Percentiles rank a stretch among this genome's conserved stretches.
Conservation (phyloP, 176 grass and related monocot genomes). For the Juncus inflexus region DNA sequence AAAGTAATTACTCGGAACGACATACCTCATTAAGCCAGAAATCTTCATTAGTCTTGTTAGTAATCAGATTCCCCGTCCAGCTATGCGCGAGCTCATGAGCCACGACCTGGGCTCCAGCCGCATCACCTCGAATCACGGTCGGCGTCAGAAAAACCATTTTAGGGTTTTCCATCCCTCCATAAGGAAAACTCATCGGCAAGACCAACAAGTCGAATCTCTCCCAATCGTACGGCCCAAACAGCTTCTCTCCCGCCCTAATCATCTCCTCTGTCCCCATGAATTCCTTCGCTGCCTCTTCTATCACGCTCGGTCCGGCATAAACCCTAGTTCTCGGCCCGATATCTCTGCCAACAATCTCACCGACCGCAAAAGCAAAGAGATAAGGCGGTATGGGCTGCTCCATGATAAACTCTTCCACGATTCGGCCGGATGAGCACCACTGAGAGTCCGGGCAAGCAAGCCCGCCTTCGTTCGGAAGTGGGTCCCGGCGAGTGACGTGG, state of each 20-base stretch:
- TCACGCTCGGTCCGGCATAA: constrained; percentile 47
- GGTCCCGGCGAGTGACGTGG: constrained; percentile 51
- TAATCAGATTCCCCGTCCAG: constrained; percentile 90
- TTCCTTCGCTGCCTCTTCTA: constrained; percentile 79
- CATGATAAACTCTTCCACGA: constrained; percentile 89
- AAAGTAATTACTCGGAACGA: too few species aligned
- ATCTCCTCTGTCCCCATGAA: constrained; percentile 88
- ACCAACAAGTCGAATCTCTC: constrained; percentile 88
- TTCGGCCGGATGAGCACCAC: constrained; percentile 60
- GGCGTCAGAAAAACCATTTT: constrained; percentile 93
- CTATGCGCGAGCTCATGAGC: constrained; percentile 94
- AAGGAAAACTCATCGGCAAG: constrained; percentile 84
- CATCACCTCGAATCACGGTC: constrained; percentile 68
- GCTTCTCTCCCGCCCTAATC: constrained; percentile 65
- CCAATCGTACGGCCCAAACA: constrained; percentile 93
- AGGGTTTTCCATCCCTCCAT: constrained; percentile 90
- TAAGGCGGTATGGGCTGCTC: constrained; percentile 82
- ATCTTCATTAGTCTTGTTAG: constrained; percentile 94
- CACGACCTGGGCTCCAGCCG: constrained; percentile 69
- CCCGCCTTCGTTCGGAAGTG: constrained; percentile 38
- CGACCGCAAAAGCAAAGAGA: constrained; percentile 87
- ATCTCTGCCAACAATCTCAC: constrained; percentile 60
- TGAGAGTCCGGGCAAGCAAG: constrained; percentile 49
- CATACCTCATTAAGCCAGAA: constrained; percentile 93
- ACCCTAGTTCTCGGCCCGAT: constrained; percentile 80